These are phyloP conservation scores for Wickerhamomyces sydowiorum DNA, from an alignment of 805 yeast species.

Conservation along the genomic window DNA sequence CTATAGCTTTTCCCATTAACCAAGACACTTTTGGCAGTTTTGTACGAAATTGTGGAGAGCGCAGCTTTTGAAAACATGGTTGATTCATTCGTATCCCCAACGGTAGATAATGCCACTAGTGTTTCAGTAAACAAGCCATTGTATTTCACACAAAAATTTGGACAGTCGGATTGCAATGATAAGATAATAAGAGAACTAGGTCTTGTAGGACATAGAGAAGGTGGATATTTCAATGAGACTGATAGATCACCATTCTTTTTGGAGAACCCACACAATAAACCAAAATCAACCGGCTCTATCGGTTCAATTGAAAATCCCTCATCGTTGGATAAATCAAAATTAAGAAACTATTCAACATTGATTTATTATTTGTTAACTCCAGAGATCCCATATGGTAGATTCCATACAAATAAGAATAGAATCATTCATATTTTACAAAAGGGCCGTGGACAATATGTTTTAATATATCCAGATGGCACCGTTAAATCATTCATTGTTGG, in stretches of 20 bases:
- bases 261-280: conserved; percentile 30
- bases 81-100: conserved; percentile 7
- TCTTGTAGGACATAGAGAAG: conserved; percentile 44
- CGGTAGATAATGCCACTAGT: conserved; percentile 7
- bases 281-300: neutral
- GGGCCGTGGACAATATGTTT: conserved; percentile 51
- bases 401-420: conserved; percentile 46
- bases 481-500: conserved; percentile 49
- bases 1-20: too few relatives aligned
- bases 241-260: conserved; percentile 42
- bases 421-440: conserved; percentile 50
- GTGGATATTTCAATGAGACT: conserved; percentile 53
- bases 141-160: conserved; percentile 6
- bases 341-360: conserved; percentile 41
- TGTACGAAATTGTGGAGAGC: too few relatives aligned
- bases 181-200: conserved; percentile 30
- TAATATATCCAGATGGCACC: conserved; percentile 44
- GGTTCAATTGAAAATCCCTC: neutral
- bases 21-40: too few relatives aligned
- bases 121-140: conserved; percentile 5
- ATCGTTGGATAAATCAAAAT: conserved; percentile 2
- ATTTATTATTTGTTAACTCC: conserved; percentile 49
- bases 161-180: conserved; percentile 17
- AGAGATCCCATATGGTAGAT: conserved; percentile 43
- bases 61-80: neutral